Conservation (phyloP, 202 grass and related monocot genomes). For the Elaeis oleifera region DNA sequence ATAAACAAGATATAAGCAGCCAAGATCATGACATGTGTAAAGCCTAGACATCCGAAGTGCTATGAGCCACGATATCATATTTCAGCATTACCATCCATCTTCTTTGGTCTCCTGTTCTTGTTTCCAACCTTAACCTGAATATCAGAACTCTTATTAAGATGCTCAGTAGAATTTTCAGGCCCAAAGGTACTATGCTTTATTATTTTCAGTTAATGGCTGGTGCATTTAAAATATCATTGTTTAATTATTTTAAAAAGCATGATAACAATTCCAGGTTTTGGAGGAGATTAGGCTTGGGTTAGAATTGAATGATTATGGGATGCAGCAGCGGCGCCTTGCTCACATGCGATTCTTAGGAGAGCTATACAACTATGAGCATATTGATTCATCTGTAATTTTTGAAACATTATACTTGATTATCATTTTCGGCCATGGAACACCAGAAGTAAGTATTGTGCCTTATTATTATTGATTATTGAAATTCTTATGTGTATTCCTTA, state of each 20-base stretch:
- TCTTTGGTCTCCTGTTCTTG: too few species aligned
- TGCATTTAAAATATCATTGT: neutral
- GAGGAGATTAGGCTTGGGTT: constrained; percentile 88
- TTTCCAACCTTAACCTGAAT: too few species aligned
- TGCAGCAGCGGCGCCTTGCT: constrained; percentile 56
- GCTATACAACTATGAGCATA: constrained; percentile 86
- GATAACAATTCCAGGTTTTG: constrained; percentile 53
- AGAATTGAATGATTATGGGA: constrained; percentile 85
- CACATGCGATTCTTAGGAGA: constrained; percentile 95
- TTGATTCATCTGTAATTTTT: constrained; percentile 85
- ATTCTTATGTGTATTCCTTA: too few species aligned
- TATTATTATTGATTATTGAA: neutral
- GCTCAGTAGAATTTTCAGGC: too few species aligned
- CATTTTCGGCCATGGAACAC: constrained; percentile 65
- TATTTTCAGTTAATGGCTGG: constrained; percentile 10
- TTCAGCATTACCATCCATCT: too few species aligned
- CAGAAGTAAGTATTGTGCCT: constrained; percentile 61
- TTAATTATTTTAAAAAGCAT: too few species aligned
- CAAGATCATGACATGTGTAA: too few species aligned
- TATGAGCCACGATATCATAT: too few species aligned
- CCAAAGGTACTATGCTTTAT: too few species aligned
- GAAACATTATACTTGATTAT: constrained; percentile 90
- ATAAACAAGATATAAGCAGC: too few species aligned
- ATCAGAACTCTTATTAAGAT: too few species aligned
- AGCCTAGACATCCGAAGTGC: too few species aligned